Evolutionary conservation across 2,329 filamentous ascomycete genomes (phyloP).

Genomic region (Venturia pyrina): DNA sequence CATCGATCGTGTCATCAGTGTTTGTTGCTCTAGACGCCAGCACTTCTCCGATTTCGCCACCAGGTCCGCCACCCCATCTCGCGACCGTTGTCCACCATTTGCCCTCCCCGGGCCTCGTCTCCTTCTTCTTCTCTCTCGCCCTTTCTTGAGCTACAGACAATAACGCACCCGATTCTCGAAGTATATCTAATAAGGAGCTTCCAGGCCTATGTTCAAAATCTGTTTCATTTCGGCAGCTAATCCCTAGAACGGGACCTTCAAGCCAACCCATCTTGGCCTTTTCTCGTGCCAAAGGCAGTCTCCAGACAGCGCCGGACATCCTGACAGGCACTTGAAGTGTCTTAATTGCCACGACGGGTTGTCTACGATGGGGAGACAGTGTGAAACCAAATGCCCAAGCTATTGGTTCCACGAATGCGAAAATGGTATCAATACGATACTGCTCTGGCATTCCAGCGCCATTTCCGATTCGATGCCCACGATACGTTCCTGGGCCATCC

Average conservation of each 20-base stretch:
- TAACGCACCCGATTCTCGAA: constrained; percentile 48
- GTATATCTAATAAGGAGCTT: constrained; percentile 35
- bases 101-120: constrained; percentile 42
- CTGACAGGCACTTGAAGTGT: constrained; percentile 46
- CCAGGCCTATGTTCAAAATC: constrained; percentile 31
- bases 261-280: constrained; percentile 44
- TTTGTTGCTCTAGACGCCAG: constrained; percentile 5
- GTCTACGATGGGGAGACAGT: constrained; percentile 36
- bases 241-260: constrained; percentile 47
- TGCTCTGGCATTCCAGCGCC: constrained; percentile 50
- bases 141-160: constrained; percentile 51
- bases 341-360: constrained; percentile 37
- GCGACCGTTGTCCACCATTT: constrained; percentile 50
- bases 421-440: constrained; percentile 45
- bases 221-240: constrained; percentile 46
- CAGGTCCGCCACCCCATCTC: constrained; percentile 47
- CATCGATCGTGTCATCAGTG: constrained; percentile 22
- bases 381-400: constrained; percentile 49
- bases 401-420: constrained; percentile 47
- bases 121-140: constrained; percentile 42
- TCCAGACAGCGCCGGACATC: constrained; percentile 44
- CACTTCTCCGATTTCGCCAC: constrained; percentile 32
- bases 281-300: constrained; percentile 42
- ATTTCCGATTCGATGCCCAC: constrained; percentile 47
- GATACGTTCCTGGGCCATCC: constrained; percentile 35